A percentile compares a stretch with the other conserved stretches of the same genome.
Evolutionary conservation across 805 yeast genomes (phyloP).

Genomic region (Candida jianshihensis): DNA sequence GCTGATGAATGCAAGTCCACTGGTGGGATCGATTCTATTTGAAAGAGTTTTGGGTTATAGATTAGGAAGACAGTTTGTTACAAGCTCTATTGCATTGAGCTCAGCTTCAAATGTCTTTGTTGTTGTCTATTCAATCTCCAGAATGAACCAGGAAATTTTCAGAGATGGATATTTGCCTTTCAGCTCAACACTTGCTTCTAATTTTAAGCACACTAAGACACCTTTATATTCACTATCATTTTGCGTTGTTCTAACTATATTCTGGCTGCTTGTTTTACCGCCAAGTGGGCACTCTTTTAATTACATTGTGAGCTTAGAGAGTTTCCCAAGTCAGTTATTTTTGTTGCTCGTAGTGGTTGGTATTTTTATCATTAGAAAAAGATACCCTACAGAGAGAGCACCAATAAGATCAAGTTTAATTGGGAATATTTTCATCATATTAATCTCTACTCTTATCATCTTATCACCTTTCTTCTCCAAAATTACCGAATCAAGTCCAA

Average conservation of each 20-base stretch:
- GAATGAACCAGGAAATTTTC: slow-evolving; percentile 60
- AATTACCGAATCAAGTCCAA: slow-evolving; percentile 18
- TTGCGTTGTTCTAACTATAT: slow-evolving; percentile 25
- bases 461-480: slow-evolving; percentile 37
- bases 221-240: slow-evolving; percentile 44
- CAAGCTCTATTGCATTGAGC: slow-evolving; percentile 52
- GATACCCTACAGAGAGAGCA: slow-evolving; percentile 42
- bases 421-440: slow-evolving; percentile 41
- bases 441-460: slow-evolving; percentile 40
- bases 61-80: slow-evolving; percentile 47
- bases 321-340: slow-evolving; percentile 41
- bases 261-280: slow-evolving; percentile 29
- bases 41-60: slow-evolving; percentile 46
- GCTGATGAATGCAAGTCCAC: slow-evolving; percentile 45
- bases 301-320: slow-evolving; percentile 38
- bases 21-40: slow-evolving; percentile 53
- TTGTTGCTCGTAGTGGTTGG: slow-evolving; percentile 50
- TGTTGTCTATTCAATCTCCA: slow-evolving; percentile 48
- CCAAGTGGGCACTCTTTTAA: slow-evolving; percentile 31
- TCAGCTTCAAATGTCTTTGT: slow-evolving; percentile 60
- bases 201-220: slow-evolving; percentile 44
- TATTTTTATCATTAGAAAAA: slow-evolving; percentile 42
- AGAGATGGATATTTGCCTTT: slow-evolving; percentile 58
- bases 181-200: slow-evolving; percentile 43
- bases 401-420: slow-evolving; percentile 43